Conservation (phyloP, 2,329 filamentous ascomycete species). For the Calonectria honghensis region DNA sequence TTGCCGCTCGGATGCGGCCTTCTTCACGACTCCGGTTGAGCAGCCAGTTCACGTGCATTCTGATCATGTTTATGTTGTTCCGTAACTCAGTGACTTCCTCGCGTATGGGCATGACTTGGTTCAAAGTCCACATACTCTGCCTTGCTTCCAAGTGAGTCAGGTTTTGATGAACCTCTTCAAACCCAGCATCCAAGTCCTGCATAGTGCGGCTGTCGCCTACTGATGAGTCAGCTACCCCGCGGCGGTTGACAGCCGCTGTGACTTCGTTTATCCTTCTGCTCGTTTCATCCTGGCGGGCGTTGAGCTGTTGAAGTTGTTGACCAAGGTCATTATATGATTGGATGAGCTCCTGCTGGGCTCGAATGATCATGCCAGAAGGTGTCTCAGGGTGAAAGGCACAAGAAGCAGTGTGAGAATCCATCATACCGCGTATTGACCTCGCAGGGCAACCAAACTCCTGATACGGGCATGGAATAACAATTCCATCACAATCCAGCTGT, state of each 20-base stretch:
- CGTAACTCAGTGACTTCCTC: slow-evolving; percentile 77
- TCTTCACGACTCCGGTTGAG: slow-evolving; percentile 72
- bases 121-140: slow-evolving; percentile 77
- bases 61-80: slow-evolving; percentile 74
- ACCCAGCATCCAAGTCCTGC: slow-evolving; percentile 66
- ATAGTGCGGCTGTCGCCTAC: slow-evolving; percentile 69
- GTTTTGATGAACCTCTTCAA: slow-evolving; percentile 74
- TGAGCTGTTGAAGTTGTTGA: slow-evolving; percentile 60
- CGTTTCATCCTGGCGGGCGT: slow-evolving; percentile 59
- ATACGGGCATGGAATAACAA: slow-evolving; percentile 69
- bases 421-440: slow-evolving; percentile 58
- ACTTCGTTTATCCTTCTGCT: slow-evolving; percentile 60
- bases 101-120: slow-evolving; percentile 77
- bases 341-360: slow-evolving; percentile 69
- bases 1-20: slow-evolving; percentile 62
- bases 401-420: slow-evolving; percentile 66
- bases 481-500: slow-evolving; percentile 69
- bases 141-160: slow-evolving; percentile 76
- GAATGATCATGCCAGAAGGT: slow-evolving; percentile 71
- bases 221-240: slow-evolving; percentile 61
- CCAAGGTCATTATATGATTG: slow-evolving; percentile 61
- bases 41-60: slow-evolving; percentile 77
- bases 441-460: slow-evolving; percentile 61
- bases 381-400: slow-evolving; percentile 72
- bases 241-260: slow-evolving; percentile 65